Conservation (phyloP, 768 basidiomycete genomes). For the Lentinula edodes region DNA sequence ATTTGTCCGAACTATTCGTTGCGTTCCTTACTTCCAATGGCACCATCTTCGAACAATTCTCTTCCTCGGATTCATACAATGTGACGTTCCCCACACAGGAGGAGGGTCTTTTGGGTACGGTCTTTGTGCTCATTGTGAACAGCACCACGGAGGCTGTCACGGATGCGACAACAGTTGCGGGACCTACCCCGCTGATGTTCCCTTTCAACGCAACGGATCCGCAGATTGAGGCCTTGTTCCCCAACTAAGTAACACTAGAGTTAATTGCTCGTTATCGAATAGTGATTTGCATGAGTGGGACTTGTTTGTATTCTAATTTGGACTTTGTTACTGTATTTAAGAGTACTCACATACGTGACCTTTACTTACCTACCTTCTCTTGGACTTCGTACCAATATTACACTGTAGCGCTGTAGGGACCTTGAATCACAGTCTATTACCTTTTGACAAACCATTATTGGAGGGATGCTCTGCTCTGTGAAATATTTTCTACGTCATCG, state of each 20-base stretch:
- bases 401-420: no score
- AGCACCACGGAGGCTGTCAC: constrained; percentile 18
- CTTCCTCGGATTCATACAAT: neutral
- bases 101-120: constrained; percentile 20
- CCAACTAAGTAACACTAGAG: neutral
- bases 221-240: neutral
- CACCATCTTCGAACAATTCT: constrained; percentile 24
- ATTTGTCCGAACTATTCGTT: constrained; percentile 20
- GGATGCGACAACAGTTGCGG: constrained; percentile 36
- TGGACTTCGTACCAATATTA: no score
- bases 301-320: no score
- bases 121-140: constrained; percentile 31
- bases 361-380: no score
- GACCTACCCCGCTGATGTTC: constrained; percentile 19
- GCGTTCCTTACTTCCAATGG: constrained; percentile 27
- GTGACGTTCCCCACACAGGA: constrained; percentile 17
- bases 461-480: no score
- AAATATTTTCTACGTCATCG: no score
- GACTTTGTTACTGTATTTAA: no score
- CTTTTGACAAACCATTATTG: no score
- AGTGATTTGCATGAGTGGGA: no score
- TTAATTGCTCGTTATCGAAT: no score
- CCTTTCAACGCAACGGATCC: constrained; percentile 2
- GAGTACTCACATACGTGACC: no score
- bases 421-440: no score